Conservation (phyloP, 352 stramenopile species). For the Globisporangium ultimum region DNA sequence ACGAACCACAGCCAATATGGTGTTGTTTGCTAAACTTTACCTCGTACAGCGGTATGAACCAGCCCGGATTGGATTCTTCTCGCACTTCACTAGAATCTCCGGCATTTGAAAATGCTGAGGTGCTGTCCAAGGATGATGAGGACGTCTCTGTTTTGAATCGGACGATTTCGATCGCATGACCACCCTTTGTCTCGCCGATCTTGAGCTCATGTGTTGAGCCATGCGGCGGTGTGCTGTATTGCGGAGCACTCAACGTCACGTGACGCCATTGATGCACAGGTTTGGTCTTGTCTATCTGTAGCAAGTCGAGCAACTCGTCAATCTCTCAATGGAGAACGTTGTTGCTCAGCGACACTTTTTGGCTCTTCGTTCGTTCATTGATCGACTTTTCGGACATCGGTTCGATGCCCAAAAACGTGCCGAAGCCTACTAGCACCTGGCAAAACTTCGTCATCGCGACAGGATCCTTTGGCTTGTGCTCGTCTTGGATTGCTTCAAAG, state of each 20-base stretch:
- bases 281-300: not conserved
- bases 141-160: no score
- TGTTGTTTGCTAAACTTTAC: not conserved
- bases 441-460: no score
- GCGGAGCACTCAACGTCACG: no score
- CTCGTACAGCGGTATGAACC: conserved; percentile 1
- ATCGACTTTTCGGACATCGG: not conserved
- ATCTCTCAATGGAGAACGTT: conserved; percentile 2
- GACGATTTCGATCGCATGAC: no score
- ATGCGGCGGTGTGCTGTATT: not conserved
- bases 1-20: not conserved
- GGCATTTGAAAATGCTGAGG: no score
- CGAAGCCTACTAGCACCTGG: not conserved
- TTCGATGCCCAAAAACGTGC: not conserved
- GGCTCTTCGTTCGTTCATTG: not conserved
- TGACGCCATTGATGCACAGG: not conserved
- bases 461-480: no score
- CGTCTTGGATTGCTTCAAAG: no score
- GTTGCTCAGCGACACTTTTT: conserved; percentile 1
- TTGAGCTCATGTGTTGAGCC: not conserved
- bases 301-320: conserved; percentile 4
- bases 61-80: not conserved
- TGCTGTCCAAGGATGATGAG: no score
- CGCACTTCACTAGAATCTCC: not conserved
- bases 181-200: no score